phyloP scores from a whole-genome alignment of 495 filamentous ascomycete species.

The Tuber microsphaerosporum region DNA sequence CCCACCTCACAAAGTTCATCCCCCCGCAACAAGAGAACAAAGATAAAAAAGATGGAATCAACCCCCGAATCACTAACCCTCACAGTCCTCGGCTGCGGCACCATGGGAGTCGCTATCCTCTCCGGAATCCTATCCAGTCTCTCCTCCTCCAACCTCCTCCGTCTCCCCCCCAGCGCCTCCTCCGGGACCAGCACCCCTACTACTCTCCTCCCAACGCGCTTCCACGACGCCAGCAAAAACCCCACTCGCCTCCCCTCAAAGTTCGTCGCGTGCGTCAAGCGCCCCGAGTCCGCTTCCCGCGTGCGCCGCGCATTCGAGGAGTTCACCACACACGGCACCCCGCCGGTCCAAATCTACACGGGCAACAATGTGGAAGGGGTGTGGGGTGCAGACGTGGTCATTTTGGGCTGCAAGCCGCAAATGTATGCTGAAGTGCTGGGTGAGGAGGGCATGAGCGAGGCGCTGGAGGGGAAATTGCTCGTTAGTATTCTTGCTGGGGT shows the following conservation, averaged over 20 bases:
- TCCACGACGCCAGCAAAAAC: constrained; percentile 45
- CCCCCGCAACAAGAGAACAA: constrained; percentile 2
- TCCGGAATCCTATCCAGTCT: constrained; percentile 69
- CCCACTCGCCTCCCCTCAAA: constrained; percentile 54
- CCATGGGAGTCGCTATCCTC: constrained; percentile 77
- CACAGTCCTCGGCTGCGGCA: constrained; percentile 49
- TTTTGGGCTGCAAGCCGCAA: constrained; percentile 74
- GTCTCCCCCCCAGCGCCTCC: constrained; percentile 37
- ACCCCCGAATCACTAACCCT: constrained; percentile 18
- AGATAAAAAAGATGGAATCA: constrained; percentile 27
- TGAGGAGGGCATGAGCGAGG: constrained; percentile 58
- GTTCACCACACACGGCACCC: background rate
- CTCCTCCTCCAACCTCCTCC: constrained; percentile 28
- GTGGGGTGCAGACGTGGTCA: constrained; percentile 55
- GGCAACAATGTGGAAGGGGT: constrained; percentile 56
- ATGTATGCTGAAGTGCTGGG: constrained; percentile 59
- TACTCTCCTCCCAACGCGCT: constrained; percentile 44
- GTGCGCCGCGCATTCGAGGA: constrained; percentile 54
- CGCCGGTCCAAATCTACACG: constrained; percentile 46
- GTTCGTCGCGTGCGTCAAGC: constrained; percentile 71
- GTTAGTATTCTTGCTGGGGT: constrained; percentile 84
- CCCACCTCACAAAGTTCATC: background rate
- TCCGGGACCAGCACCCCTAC: constrained; percentile 51
- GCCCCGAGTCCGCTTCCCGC: constrained; percentile 55
- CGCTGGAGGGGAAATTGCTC: constrained; percentile 68